These are phyloP conservation scores for Tricholoma matsutake DNA, from an alignment of 768 basidiomycete species.

Conservation along the genomic window DNA sequence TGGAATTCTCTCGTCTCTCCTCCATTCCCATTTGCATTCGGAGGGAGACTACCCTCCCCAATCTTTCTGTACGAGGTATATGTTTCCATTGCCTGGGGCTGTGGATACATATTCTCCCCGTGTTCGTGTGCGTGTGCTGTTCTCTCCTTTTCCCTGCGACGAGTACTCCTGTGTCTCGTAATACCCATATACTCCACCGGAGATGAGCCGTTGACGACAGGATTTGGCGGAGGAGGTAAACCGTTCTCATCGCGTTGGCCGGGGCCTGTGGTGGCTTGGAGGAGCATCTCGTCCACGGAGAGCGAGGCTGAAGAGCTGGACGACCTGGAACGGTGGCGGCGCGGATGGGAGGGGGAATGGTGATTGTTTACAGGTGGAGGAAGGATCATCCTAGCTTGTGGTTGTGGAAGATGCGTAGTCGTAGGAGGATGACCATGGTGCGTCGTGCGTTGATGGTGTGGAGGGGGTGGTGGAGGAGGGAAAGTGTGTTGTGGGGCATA, in stretches of 20 bases:
- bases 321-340: slow-evolving; percentile 27
- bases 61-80: background rate
- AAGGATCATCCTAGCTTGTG: slow-evolving; percentile 16
- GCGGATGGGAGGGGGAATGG: slow-evolving; percentile 9
- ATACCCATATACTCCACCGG: background rate
- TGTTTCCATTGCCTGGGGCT: background rate
- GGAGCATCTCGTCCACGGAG: slow-evolving; percentile 45
- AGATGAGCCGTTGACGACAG: background rate
- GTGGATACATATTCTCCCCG: background rate
- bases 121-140: too few species aligned
- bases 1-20: slow-evolving; percentile 37
- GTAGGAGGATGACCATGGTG: background rate
- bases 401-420: background rate
- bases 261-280: slow-evolving; percentile 29
- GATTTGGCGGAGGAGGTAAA: background rate
- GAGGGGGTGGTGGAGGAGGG: background rate
- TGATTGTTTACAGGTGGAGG: slow-evolving; percentile 8
- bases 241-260: background rate
- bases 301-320: slow-evolving; percentile 35
- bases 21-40: background rate
- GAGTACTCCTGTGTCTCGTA: background rate
- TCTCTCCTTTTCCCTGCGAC: background rate
- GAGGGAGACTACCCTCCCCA: background rate
- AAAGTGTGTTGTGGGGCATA: background rate
- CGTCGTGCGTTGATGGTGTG: background rate